Conservation (phyloP, 2,329 filamentous ascomycete genomes). For the Aureobasidium sp. region DNA sequence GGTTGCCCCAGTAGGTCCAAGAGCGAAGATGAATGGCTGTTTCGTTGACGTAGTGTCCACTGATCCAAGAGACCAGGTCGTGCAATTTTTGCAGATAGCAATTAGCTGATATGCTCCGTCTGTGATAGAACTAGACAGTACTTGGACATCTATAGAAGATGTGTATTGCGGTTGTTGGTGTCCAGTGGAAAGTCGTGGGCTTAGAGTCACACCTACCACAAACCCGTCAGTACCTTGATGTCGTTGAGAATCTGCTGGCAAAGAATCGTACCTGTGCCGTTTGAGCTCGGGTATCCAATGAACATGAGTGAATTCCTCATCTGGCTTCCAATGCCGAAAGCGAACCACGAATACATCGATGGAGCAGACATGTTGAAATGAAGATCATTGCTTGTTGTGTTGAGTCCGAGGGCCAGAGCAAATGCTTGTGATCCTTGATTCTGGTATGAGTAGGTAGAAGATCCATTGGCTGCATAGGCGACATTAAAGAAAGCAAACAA, state of each 20-base stretch:
- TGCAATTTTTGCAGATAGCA: conserved; percentile 32
- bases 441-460: background rate
- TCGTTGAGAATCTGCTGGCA: background rate
- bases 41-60: conserved; percentile 25
- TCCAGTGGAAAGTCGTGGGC: conserved; percentile 27
- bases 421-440: background rate
- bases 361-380: conserved; percentile 25
- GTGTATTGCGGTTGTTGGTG: conserved; percentile 29
- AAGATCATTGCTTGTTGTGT: conserved; percentile 17
- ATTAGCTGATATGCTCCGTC: conserved; percentile 24
- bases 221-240: background rate
- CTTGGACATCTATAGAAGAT: conserved; percentile 23
- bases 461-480: background rate
- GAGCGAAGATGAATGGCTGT: conserved; percentile 35
- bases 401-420: background rate
- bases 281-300: conserved; percentile 32
- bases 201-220: conserved; percentile 29
- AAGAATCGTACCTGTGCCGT: conserved; percentile 24
- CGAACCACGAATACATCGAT: conserved; percentile 35
- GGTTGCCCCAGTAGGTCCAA: conserved; percentile 27
- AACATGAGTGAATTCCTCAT: conserved; percentile 39
- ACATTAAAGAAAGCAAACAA: background rate
- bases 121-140: conserved; percentile 19
- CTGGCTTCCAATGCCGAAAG: conserved; percentile 33
- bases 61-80: conserved; percentile 26